Evolutionary conservation across 192 early-diverging fungal genomes (phyloP), one percentile per base, ranked within the genome.

Genomic region (Backusella australiensis): DNA sequence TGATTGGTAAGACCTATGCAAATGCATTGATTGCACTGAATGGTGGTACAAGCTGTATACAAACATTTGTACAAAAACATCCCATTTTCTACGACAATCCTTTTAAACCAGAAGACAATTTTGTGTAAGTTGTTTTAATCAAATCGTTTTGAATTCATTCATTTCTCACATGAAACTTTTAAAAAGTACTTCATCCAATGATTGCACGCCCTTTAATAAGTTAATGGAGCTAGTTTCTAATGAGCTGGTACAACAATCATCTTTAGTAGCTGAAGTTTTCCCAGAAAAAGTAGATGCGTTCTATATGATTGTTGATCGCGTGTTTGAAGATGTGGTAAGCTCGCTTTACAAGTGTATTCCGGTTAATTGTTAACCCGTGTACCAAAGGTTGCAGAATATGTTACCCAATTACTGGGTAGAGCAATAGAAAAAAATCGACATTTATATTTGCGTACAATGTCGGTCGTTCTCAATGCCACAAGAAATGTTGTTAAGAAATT

Each of bases 81-180:
- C 92, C 91, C 49, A 90, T 96, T 32, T 95, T 96, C 72, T 96
- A 91, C 77, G 95, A 96, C 80, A 86, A 90, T 71, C 91, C 91
- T 21, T 86, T 82, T 53, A 76, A 85, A 56, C 78, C 88, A 21
- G 71, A 83, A 36, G 89, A 86, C 65, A 90, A 90, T 56, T 84
- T 90, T 41, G 80, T 78, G 86, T 89, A 83, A 63, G 77, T 56
- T 32, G 23, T n/a, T 49, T n/a, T 49, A 5, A 7, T 49, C n/a
- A 49, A 21, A 49, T 21, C 6, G 19, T 44, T 7, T 49, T 49
- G 46, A n/a, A 49, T 49, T 6, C 46, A 49, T 49, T 4, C 8
- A 59, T 29, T 59, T 23, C 14, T 35, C 39, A 34, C 17, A 23
- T 69, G 42, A 11, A 39, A 42, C 9, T 21, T 19, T 23, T 39